A percentile compares a stretch with the other conserved stretches of the same genome.
phyloP scores from a whole-genome alignment of 495 filamentous ascomycete genomes.

The Cercophora samala region DNA sequence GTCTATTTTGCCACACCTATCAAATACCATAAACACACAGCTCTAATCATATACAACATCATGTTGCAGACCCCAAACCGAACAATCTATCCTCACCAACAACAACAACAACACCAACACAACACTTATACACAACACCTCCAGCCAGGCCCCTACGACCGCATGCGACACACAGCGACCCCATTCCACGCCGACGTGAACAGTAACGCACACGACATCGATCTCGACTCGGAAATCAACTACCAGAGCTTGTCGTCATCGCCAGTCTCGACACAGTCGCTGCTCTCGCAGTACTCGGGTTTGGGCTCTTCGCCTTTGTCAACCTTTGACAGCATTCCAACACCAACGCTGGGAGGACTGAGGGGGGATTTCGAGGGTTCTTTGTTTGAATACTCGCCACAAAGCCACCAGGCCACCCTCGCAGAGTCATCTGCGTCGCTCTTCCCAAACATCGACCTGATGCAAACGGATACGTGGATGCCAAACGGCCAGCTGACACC shows the following conservation, averaged over 20 bases:
- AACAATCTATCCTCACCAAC: background rate
- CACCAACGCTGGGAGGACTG: conserved; percentile 29
- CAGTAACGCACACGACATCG: conserved; percentile 21
- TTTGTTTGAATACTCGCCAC: conserved; percentile 31
- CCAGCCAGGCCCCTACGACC: background rate
- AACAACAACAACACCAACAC: conserved; percentile 12
- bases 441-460: conserved; percentile 32
- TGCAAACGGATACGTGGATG: conserved; percentile 47
- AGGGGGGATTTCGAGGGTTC: conserved; percentile 29
- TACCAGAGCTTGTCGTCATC: conserved; percentile 30
- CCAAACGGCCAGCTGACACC: conserved; percentile 40
- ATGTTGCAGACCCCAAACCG: conserved; percentile 17
- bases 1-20: conserved; percentile 12
- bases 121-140: conserved; percentile 4
- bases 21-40: conserved; percentile 8
- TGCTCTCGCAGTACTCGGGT: conserved; percentile 30
- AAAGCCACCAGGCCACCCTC: conserved; percentile 28
- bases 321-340: conserved; percentile 40
- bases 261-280: conserved; percentile 34
- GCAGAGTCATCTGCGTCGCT: conserved; percentile 28
- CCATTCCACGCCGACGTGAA: conserved; percentile 2
- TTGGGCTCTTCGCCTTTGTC: conserved; percentile 34
- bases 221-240: conserved; percentile 25
- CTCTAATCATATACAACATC: conserved; percentile 6
- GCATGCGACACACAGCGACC: conserved; percentile 4